Evolutionary conservation across 140 eudicot genomes (phyloP), one percentile per base, ranked within the genome.

Genomic region (Anethum foeniculum): DNA sequence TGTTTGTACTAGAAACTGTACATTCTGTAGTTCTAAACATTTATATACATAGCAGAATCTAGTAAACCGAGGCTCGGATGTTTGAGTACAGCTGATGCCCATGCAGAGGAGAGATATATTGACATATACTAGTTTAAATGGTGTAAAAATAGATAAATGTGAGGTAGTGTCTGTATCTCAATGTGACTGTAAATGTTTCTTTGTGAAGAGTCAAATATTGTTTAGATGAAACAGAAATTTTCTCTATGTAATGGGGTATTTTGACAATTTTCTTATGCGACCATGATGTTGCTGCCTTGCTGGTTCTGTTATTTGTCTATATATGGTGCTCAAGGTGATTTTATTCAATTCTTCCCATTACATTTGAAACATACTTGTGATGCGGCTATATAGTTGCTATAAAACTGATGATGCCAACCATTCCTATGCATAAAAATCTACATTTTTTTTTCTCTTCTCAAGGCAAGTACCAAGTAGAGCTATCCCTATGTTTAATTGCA

Each of bases 1-100:
- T 75, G 79, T 62, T 48, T 75, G 79, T 75, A 75, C 79, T 75
- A 75, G 79, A 16, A 75, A 46, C 25, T 75, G 79, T 75, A 75
- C 44, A 75, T 75, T 75, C 38, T 28, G 62, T 75, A 48, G 44
- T 28, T 75, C n/a, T 48, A 46, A 48, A 47, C 62, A 27, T 47
- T 75, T 75, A 48, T 47, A 75, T 75, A 75, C 64, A 75, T 75
- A 75, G 79, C 36, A 48, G 64, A 48, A 75, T 75, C 79, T 27
- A 75, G 79, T 75, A 75, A 75, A 46, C 34, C 43, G 64, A 46
- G 79, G 79, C 14, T 47, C 16, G 27, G 79, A 48, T 75, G 44
- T 48, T 60, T 47, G 79, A 46, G 54, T 48, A 75, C 64, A 75
- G 25, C 64, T 48, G 79, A 75, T 47, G 38, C 58, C 78, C 60